Evolutionary conservation across 2,329 filamentous ascomycete genomes (phyloP).

Genomic region (Arthrobotrys conoides): DNA sequence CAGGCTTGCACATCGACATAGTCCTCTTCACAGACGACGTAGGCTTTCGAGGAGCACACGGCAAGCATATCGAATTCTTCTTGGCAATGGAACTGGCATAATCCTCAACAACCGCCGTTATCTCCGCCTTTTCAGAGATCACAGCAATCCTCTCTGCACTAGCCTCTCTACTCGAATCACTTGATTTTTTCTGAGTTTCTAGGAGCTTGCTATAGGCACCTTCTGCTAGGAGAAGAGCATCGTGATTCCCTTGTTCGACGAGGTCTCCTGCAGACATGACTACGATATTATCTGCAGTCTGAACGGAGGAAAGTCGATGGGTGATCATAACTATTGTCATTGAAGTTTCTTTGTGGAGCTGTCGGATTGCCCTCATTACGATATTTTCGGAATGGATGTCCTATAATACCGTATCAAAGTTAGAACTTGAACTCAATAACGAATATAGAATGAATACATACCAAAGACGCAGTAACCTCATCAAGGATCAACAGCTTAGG

Average conservation of each 20-base stretch:
- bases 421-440: neutral
- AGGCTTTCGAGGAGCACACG: conserved; percentile 1
- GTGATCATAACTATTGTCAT: conserved; percentile 68
- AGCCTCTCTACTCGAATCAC: conserved; percentile 60
- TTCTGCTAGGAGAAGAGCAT: conserved; percentile 64
- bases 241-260: conserved; percentile 67
- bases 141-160: conserved; percentile 41
- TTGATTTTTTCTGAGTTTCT: conserved; percentile 65
- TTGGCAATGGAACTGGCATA: conserved; percentile 22
- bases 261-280: conserved; percentile 67
- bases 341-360: conserved; percentile 61
- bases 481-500: conserved; percentile 63
- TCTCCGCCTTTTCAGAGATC: conserved; percentile 42
- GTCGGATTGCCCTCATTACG: conserved; percentile 48
- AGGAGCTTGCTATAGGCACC: conserved; percentile 67
- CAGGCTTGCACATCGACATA: conserved; percentile 52
- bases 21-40: conserved; percentile 49
- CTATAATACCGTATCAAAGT: neutral
- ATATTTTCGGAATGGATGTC: conserved; percentile 58
- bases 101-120: conserved; percentile 19
- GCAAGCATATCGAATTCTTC: conserved; percentile 53
- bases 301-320: conserved; percentile 68
- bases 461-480: conserved; percentile 64
- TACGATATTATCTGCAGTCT: conserved; percentile 67
- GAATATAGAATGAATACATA: conserved; percentile 6